A percentile compares a stretch with the other conserved stretches of the same genome.
Evolutionary conservation across 345 rosid species (phyloP).

Genomic region (Nasturtium officinale): DNA sequence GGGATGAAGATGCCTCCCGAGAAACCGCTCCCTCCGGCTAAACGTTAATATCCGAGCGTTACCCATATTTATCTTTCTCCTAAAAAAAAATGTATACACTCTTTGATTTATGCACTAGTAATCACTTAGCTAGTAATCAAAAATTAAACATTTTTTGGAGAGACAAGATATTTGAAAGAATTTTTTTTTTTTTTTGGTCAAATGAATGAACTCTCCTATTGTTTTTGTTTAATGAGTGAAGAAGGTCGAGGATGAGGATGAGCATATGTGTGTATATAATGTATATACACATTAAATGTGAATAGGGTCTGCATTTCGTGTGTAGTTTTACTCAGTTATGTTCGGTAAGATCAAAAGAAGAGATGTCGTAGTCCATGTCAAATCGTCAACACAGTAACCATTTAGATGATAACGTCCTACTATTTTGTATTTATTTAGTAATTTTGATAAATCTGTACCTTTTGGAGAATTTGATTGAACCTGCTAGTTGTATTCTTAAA

Average conservation of each 20-base stretch:
- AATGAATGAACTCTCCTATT: constrained; percentile 12
- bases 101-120: neutral
- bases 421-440: neutral
- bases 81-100: neutral
- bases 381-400: constrained; percentile 2
- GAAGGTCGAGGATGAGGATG: neutral
- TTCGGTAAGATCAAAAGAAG: constrained; percentile 23
- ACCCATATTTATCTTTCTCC: constrained; percentile 26
- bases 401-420: neutral
- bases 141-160: neutral
- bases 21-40: constrained; percentile 64
- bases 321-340: constrained; percentile 9
- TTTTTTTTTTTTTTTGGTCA: constrained; percentile 1
- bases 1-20: constrained; percentile 40
- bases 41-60: constrained; percentile 63
- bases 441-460: neutral
- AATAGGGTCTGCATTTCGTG: neutral
- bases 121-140: neutral
- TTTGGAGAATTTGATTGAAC: neutral
- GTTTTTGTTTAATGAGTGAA: constrained; percentile 9
- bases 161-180: neutral
- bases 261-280: neutral
- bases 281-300: constrained; percentile 6
- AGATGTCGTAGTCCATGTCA: constrained; percentile 22
- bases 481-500: neutral